Conservation (phyloP, 306 rosid species). For the Sicyos edulis region DNA sequence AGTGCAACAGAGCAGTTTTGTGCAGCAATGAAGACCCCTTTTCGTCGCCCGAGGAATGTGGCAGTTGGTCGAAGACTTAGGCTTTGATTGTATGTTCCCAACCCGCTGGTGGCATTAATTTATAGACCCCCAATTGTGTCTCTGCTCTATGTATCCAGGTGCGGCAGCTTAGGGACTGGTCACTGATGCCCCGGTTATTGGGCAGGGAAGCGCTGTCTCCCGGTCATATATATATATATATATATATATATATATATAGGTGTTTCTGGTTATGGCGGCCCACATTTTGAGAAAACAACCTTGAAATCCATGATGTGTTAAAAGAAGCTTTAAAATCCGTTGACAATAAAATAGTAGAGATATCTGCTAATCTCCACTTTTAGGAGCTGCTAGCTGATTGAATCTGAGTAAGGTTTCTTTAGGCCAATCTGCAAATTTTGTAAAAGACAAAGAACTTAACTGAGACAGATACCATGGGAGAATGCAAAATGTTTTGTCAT, state of each 20-base stretch:
- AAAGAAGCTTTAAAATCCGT: background rate
- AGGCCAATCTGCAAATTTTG: conserved; percentile 4
- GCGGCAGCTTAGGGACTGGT: too few species aligned
- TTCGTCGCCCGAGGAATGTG: too few species aligned
- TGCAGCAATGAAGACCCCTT: conserved; percentile 6
- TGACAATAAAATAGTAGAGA: background rate
- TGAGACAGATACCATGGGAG: conserved; percentile 6
- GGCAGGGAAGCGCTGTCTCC: too few species aligned
- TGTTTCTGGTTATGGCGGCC: conserved; percentile 11
- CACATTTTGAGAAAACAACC: conserved; percentile 13
- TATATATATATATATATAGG: too few species aligned
- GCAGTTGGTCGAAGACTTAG: too few species aligned
- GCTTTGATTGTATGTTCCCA: too few species aligned
- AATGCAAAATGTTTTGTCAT: conserved; percentile 5
- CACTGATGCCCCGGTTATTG: too few species aligned
- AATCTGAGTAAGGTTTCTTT: conserved; percentile 15
- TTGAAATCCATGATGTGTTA: too few species aligned
- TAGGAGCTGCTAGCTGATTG: background rate
- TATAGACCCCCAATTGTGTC: too few species aligned
- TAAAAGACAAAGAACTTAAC: conserved; percentile 3
- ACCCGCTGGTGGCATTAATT: too few species aligned
- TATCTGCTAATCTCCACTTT: background rate
- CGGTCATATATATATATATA: too few species aligned
- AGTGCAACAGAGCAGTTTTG: conserved; percentile 3
- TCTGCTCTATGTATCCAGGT: too few species aligned